Evolutionary conservation across 2,329 filamentous ascomycete species (phyloP).

Genomic region (Alternaria novae-zelandiae): DNA sequence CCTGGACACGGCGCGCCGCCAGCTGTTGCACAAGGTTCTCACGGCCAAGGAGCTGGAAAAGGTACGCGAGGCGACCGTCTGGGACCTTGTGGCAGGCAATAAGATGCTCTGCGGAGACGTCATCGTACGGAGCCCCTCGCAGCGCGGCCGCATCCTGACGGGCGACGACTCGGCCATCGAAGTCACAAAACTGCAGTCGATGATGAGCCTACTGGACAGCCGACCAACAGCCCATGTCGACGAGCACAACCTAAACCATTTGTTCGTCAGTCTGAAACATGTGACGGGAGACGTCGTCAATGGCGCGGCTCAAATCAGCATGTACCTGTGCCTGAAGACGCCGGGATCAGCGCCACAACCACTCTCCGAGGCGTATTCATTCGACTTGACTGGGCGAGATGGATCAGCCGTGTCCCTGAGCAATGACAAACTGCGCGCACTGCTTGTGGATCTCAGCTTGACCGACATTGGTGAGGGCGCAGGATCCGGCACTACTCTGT

Average conservation of each 20-base stretch:
- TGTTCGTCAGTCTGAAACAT: conserved; percentile 82
- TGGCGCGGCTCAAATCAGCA: conserved; percentile 71
- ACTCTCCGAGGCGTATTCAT: conserved; percentile 81
- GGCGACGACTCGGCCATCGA: conserved; percentile 93
- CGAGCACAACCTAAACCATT: conserved; percentile 77
- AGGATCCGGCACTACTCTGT: conserved; percentile 75
- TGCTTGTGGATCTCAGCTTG: conserved; percentile 85
- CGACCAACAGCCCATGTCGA: conserved; percentile 73
- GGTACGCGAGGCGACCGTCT: conserved; percentile 88
- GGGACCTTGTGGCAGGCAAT: conserved; percentile 93
- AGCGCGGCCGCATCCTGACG: conserved; percentile 84
- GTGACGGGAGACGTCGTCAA: conserved; percentile 80
- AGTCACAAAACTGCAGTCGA: conserved; percentile 86
- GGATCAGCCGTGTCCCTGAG: conserved; percentile 69
- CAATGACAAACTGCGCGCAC: conserved; percentile 75
- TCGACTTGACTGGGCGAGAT: conserved; percentile 78
- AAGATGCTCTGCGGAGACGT: conserved; percentile 93
- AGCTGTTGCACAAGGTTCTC: conserved; percentile 92
- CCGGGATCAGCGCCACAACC: conserved; percentile 67
- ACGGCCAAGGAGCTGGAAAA: conserved; percentile 82
- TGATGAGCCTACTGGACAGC: conserved; percentile 92
- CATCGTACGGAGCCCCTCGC: conserved; percentile 87
- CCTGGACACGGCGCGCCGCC: conserved; percentile 84
- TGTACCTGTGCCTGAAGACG: conserved; percentile 78
- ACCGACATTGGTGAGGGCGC: conserved; percentile 72